A percentile compares a stretch with the other conserved stretches of the same genome.
Evolutionary conservation across 1,139 yeast species (phyloP).

Genomic region (Protomyces macrosporus): DNA sequence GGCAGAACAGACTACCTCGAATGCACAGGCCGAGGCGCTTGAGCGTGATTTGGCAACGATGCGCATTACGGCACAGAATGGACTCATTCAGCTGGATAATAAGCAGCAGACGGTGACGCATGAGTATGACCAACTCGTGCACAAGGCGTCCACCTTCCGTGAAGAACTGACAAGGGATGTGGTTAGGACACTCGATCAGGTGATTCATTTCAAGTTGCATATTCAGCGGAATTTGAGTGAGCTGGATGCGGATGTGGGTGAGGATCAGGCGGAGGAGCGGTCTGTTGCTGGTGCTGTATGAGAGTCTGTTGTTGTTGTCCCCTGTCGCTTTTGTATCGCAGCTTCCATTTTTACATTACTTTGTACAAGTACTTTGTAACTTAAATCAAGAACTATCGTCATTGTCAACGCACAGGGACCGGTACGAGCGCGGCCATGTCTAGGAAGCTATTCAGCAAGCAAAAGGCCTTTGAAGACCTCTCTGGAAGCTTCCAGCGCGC

Average conservation of each 20-base stretch:
- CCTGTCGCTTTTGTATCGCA: neutral
- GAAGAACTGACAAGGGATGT: slow-evolving; percentile 51
- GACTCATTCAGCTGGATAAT: slow-evolving; percentile 53
- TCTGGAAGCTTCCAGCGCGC: slow-evolving; percentile 8
- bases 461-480: slow-evolving; percentile 5
- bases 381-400: neutral
- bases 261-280: neutral
- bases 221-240: slow-evolving; percentile 51
- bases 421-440: neutral
- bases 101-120: slow-evolving; percentile 52
- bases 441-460: neutral
- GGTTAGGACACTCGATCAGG: slow-evolving; percentile 53
- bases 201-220: slow-evolving; percentile 59
- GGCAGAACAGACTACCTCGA: slow-evolving; percentile 51
- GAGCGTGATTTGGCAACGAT: slow-evolving; percentile 57
- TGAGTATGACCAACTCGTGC: slow-evolving; percentile 52
- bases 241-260: neutral
- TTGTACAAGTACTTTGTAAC: neutral
- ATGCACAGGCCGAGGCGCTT: slow-evolving; percentile 60
- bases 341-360: neutral
- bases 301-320: neutral
- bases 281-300: neutral
- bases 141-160: slow-evolving; percentile 48
- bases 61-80: slow-evolving; percentile 52
- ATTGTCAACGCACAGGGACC: neutral